Base-by-base conservation (phyloP, 768 basidiomycete species). In the Neoboletus magnificus region DNA sequence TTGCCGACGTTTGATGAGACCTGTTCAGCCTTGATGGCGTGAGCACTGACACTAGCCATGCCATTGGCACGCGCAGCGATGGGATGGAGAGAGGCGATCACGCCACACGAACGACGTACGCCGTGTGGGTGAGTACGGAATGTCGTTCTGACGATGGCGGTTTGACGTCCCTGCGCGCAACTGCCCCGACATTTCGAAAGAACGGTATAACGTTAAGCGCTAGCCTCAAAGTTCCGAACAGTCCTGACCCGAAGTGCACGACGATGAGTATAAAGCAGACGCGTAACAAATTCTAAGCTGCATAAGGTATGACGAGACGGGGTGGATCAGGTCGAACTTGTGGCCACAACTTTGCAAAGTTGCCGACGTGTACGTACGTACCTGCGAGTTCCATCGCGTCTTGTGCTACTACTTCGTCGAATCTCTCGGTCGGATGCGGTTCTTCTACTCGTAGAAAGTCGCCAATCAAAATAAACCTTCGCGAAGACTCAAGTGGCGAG, bases 1-100 rank as follows among this genome's bases (percentile, higher is more conserved):
- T 18, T 59, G 25, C 20, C 41, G 10, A 20, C 7, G 22, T 43
- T 40, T 35, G 56, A 50, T 58, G 40, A 36, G 44, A 59, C 22
- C 49, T n/a, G 29, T 27, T 53, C 43, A 15, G 48, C n/a, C 33
- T 20, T 20, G 39, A 12, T 20, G 32, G 30, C 27, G 32, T 22
- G 30, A 4, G 16, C 8, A 22, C 5, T 18, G 23, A 57, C 50
- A 13, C 37, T 16, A 37, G 11, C 25, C 12, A 20, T 18, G 18
- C 15, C 39, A 33, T 27, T n/a, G 22, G 16, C 8, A 20, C 18
- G n/a, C 5, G 13, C 4, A 22, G 29, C 10, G 16, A 20, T 47
- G n/a, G 12, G 22, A 18, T 18, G 13, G 12, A 25, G 23, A 45
- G 20, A 35, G 27, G 22, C 40, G 37, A 20, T 16, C 20, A 9